These are phyloP conservation scores for Camellia lanceoleosa DNA, from an alignment of 148 eudicot species.

Conservation along the genomic window DNA sequence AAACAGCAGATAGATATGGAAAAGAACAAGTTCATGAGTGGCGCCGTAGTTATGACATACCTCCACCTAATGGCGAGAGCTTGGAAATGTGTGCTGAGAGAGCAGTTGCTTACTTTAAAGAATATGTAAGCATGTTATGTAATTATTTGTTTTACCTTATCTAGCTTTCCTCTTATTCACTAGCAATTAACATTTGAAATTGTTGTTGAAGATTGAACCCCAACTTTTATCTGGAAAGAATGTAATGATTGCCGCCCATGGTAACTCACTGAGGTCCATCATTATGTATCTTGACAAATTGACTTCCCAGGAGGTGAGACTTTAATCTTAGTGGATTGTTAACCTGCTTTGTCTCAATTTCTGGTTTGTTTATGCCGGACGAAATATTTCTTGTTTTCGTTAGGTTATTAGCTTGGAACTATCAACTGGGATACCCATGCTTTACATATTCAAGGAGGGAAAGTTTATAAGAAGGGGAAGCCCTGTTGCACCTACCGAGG, in stretches of 20 bases:
- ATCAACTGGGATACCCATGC: slow-evolving; percentile 92
- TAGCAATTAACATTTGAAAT: slow-evolving; percentile 18
- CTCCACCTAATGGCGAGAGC: slow-evolving; percentile 99
- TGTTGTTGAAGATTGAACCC: slow-evolving; percentile 74
- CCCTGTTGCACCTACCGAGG: slow-evolving; percentile 82
- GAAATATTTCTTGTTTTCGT: slow-evolving; percentile 9
- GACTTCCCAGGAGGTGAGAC: slow-evolving; percentile 80
- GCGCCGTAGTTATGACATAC: slow-evolving; percentile 97
- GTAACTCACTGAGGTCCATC: slow-evolving; percentile 92
- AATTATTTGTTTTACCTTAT: slow-evolving; percentile 6
- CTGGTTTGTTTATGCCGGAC: slow-evolving; percentile 11
- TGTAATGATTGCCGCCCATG: slow-evolving; percentile 95
- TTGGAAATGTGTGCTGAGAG: slow-evolving; percentile 95
- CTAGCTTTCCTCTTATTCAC: slow-evolving; percentile 1
- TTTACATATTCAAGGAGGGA: slow-evolving; percentile 85
- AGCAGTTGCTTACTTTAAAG: slow-evolving; percentile 92
- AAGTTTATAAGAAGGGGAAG: slow-evolving; percentile 87
- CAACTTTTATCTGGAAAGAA: slow-evolving; percentile 77
- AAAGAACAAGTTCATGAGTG: slow-evolving; percentile 92
- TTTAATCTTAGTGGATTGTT: slow-evolving; percentile 1
- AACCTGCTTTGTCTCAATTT: neutral
- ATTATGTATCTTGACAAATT: slow-evolving; percentile 95
- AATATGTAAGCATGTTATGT: slow-evolving; percentile 32
- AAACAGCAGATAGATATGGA: slow-evolving; percentile 95
- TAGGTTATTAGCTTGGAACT: slow-evolving; percentile 95